Conservation (phyloP, 2,329 filamentous ascomycete genomes). For the Calonectria hongkongensis region DNA sequence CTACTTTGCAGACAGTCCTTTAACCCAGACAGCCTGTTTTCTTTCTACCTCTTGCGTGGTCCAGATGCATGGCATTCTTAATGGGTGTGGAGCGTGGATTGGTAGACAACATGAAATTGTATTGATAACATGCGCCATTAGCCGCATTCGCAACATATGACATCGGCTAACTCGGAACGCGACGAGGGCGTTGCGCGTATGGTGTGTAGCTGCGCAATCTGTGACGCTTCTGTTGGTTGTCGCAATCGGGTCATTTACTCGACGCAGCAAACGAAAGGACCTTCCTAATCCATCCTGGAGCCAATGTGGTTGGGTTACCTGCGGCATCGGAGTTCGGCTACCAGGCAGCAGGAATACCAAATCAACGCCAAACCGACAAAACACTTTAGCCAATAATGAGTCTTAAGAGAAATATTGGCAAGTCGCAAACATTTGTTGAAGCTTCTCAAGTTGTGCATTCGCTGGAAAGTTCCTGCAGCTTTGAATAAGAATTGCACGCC, state of each 20-base stretch:
- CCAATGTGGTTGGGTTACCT: background rate
- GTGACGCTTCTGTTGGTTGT: background rate
- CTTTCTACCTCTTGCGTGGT: no score
- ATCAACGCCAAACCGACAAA: no score
- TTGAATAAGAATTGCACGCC: background rate
- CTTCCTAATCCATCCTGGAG: constrained; percentile 6
- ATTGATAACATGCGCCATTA: background rate
- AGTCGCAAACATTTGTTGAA: background rate
- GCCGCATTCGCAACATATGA: no score
- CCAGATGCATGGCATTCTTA: no score
- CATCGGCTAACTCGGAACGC: no score
- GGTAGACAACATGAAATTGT: no score
- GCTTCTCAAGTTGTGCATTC: background rate
- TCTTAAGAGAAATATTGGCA: no score
- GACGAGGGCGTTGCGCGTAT: background rate
- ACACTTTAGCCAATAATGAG: no score
- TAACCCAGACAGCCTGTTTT: no score
- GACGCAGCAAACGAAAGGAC: background rate
- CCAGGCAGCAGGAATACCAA: background rate
- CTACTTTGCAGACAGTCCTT: no score
- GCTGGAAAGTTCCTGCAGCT: no score
- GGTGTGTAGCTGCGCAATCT: background rate
- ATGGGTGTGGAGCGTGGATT: no score
- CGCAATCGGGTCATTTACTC: background rate
- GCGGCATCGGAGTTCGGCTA: background rate